These are phyloP conservation scores for Coemansia erecta DNA, from an alignment of 192 early-diverging fungal genomes.

Conservation along the genomic window DNA sequence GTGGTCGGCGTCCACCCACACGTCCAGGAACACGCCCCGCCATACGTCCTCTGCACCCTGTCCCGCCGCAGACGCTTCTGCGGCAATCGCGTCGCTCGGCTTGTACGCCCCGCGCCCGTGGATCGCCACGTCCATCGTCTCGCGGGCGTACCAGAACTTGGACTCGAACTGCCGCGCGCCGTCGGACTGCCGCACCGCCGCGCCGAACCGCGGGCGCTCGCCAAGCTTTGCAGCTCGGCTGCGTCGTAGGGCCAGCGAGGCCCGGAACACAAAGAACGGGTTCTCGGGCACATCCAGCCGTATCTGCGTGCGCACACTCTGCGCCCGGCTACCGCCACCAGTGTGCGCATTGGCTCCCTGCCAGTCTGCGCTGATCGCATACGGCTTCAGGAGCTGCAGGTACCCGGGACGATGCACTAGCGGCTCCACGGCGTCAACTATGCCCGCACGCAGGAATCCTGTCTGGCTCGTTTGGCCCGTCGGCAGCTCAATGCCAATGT, in stretches of 20 bases:
- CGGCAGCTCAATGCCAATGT: slow-evolving; percentile 33
- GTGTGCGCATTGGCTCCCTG: background rate
- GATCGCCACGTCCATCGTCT: slow-evolving; percentile 36
- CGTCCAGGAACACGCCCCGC: slow-evolving; percentile 42
- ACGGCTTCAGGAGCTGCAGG: slow-evolving; percentile 11
- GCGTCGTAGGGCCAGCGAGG: slow-evolving; percentile 19
- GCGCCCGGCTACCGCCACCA: background rate
- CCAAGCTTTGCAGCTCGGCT: background rate
- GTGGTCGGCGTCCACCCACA: slow-evolving; percentile 38
- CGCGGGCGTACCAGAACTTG: slow-evolving; percentile 46
- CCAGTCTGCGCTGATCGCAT: slow-evolving; percentile 2
- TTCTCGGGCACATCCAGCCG: slow-evolving; percentile 42
- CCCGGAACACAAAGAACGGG: slow-evolving; percentile 47
- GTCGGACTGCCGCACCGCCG: slow-evolving; percentile 47
- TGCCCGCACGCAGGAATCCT: slow-evolving; percentile 30
- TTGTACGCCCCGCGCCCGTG: slow-evolving; percentile 53
- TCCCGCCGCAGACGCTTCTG: background rate
- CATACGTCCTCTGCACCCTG: slow-evolving; percentile 14
- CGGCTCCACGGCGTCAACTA: background rate
- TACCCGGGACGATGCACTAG: slow-evolving; percentile 14
- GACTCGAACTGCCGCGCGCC: slow-evolving; percentile 42
- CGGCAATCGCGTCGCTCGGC: slow-evolving; percentile 16
- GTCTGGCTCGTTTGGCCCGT: background rate
- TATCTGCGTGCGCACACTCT: slow-evolving; percentile 34
- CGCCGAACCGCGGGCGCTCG: slow-evolving; percentile 17